Evolutionary conservation across 2,329 filamentous ascomycete species (phyloP).

Genomic region (Fusarium nanum): DNA sequence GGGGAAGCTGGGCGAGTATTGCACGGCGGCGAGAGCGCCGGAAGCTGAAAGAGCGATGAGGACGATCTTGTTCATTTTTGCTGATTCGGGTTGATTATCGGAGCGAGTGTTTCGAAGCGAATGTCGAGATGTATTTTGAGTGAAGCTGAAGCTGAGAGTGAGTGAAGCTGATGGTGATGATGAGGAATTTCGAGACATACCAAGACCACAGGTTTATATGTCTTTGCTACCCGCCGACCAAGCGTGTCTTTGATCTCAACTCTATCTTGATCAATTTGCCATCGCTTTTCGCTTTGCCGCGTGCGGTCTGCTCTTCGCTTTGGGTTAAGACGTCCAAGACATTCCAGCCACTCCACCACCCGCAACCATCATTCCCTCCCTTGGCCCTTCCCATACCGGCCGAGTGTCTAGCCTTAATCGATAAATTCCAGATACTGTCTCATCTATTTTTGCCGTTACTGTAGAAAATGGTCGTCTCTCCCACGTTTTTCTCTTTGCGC

Average conservation of each 20-base stretch:
- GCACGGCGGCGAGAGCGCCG: slow-evolving; percentile 29
- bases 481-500: slow-evolving; percentile 9
- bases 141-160: slow-evolving; percentile 1
- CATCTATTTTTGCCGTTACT: background rate
- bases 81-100: background rate
- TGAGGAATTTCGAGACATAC: slow-evolving; percentile 6
- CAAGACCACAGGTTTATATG: slow-evolving; percentile 24
- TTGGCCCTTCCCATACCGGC: background rate
- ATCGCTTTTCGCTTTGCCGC: slow-evolving; percentile 2
- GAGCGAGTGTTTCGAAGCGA: slow-evolving; percentile 9
- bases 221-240: background rate
- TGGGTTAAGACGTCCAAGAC: slow-evolving; percentile 24
- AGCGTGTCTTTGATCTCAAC: background rate
- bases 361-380: slow-evolving; percentile 27
- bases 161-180: background rate
- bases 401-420: background rate
- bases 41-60: slow-evolving; percentile 40
- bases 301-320: slow-evolving; percentile 23
- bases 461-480: too few species aligned
- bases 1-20: slow-evolving; percentile 23
- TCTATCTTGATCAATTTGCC: background rate
- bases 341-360: slow-evolving; percentile 37
- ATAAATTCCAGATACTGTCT: background rate
- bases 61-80: slow-evolving; percentile 43
- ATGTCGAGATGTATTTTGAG: background rate